Evolutionary conservation across 140 eudicot species (phyloP).

Genomic region (Artemisia princeps): DNA sequence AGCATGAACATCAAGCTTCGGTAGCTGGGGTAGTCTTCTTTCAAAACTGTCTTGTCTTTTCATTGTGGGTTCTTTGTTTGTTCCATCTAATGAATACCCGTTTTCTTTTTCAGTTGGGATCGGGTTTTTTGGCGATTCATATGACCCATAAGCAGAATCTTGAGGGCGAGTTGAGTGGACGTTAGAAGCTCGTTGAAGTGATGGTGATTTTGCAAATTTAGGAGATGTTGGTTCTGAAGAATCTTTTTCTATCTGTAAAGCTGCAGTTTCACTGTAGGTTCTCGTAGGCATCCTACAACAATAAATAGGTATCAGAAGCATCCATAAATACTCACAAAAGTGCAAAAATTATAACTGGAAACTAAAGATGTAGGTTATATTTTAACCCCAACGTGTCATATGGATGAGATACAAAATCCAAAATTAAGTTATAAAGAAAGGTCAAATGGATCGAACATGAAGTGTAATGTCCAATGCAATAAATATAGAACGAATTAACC

Average conservation of each 20-base stretch:
- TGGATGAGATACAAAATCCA: background rate
- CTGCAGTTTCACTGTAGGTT: constrained; percentile 53
- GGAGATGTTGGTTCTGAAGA: constrained; percentile 85
- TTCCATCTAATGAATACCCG: constrained; percentile 46
- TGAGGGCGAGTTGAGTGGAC: constrained; percentile 48
- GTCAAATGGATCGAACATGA: background rate
- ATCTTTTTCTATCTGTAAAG: constrained; percentile 74
- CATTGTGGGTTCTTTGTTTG: constrained; percentile 71
- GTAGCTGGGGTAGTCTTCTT: constrained; percentile 80
- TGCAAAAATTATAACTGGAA: background rate
- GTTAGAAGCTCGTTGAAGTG: constrained; percentile 79
- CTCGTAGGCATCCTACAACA: constrained; percentile 73
- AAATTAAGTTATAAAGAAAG: background rate
- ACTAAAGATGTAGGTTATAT: background rate
- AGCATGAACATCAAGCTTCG: constrained; percentile 72
- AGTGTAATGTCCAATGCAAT: background rate
- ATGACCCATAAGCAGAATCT: constrained; percentile 54
- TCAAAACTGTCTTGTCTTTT: constrained; percentile 94
- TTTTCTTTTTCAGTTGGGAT: constrained; percentile 84
- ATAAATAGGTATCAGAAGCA: constrained; percentile 3
- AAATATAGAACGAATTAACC: too few relatives aligned
- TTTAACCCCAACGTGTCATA: background rate
- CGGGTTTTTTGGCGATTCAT: constrained; percentile 65
- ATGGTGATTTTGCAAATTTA: constrained; percentile 83
- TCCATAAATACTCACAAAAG: background rate